Evolutionary conservation across 805 yeast species (phyloP).

Genomic region (Schwanniomyces sp.): DNA sequence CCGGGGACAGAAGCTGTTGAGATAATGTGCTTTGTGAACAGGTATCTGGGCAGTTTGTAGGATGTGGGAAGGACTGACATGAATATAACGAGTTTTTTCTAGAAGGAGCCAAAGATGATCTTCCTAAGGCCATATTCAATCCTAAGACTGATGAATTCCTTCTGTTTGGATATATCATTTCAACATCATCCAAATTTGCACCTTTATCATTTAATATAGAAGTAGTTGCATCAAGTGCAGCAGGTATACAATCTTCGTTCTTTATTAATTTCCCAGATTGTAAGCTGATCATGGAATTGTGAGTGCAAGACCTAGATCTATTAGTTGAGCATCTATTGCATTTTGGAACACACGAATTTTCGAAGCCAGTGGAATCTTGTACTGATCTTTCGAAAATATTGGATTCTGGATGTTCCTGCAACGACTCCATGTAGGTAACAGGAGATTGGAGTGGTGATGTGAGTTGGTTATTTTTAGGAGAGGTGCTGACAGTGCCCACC

Average conservation of each 20-base stretch:
- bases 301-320: slow-evolving; percentile 19
- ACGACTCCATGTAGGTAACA: slow-evolving; percentile 3
- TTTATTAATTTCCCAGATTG: slow-evolving; percentile 25
- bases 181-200: slow-evolving; percentile 66
- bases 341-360: slow-evolving; percentile 7
- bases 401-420: slow-evolving; percentile 11
- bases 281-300: slow-evolving; percentile 23
- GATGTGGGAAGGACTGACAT: slow-evolving; percentile 15
- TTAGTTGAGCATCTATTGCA: slow-evolving; percentile 11
- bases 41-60: background rate
- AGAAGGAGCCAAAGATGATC: slow-evolving; percentile 34
- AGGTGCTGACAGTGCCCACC: background rate
- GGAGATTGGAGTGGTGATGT: slow-evolving; percentile 13
- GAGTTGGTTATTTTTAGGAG: slow-evolving; percentile 9
- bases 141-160: slow-evolving; percentile 56
- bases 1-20: slow-evolving; percentile 21
- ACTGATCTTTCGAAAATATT: slow-evolving; percentile 44
- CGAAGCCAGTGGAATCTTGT: slow-evolving; percentile 22
- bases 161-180: slow-evolving; percentile 60
- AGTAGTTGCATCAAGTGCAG: slow-evolving; percentile 77
- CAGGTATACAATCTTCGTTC: slow-evolving; percentile 70
- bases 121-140: slow-evolving; percentile 48
- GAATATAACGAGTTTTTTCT: slow-evolving; percentile 37
- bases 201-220: slow-evolving; percentile 60
- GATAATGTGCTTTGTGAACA: slow-evolving; percentile 1